Evolutionary conservation across 805 yeast species (phyloP).

Genomic region (Candida andamanensis): DNA sequence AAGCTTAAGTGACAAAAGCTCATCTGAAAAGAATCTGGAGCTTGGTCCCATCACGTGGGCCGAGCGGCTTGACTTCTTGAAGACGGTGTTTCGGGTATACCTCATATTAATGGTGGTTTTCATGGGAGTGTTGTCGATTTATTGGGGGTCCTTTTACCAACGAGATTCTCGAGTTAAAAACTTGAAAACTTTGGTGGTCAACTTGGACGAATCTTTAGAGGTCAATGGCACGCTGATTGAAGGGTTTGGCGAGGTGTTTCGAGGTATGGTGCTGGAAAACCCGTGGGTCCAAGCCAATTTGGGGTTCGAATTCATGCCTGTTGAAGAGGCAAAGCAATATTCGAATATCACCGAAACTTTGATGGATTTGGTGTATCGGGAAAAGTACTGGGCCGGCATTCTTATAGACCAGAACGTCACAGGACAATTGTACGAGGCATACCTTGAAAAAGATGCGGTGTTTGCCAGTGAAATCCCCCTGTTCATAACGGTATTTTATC

Average conservation of each 20-base stretch:
- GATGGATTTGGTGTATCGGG: conserved; percentile 18
- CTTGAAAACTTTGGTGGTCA: conserved; percentile 27
- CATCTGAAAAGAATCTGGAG: no score
- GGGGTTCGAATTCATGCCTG: background rate
- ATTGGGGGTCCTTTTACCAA: conserved; percentile 32
- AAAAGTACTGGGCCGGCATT: conserved; percentile 27
- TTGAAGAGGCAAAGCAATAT: no score
- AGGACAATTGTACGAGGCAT: conserved; percentile 15
- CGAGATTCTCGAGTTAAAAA: conserved; percentile 22
- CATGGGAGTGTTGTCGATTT: conserved; percentile 20
- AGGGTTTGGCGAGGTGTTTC: conserved; percentile 4
- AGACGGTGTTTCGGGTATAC: no score
- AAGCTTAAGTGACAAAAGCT: no score
- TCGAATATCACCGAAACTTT: conserved; percentile 14
- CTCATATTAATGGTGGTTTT: conserved; percentile 21
- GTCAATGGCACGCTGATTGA: conserved; percentile 11
- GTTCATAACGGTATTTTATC: conserved; percentile 19
- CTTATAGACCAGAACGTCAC: conserved; percentile 23
- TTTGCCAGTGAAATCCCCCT: conserved; percentile 7
- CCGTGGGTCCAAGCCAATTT: background rate
- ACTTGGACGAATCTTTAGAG: conserved; percentile 20
- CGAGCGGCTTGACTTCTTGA: no score
- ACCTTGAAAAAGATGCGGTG: conserved; percentile 12
- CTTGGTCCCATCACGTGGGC: no score
- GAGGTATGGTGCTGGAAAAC: background rate